A percentile compares a stretch with the other conserved stretches of the same genome.
phyloP scores from a whole-genome alignment of 148 eudicot species.

The Vaccinium macrocarpon region DNA sequence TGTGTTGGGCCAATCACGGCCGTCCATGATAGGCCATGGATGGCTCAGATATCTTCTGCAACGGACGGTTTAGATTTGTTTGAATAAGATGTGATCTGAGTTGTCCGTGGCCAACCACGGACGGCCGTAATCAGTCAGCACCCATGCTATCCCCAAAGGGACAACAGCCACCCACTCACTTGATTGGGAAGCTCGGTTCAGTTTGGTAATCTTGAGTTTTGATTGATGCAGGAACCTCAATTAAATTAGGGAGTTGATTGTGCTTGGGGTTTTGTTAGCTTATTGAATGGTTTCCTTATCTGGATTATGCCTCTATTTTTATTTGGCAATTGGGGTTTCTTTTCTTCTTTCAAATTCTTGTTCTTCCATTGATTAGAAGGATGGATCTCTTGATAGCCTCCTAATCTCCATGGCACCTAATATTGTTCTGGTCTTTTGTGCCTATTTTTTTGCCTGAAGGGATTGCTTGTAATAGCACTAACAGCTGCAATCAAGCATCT shows the following conservation, averaged over 20 bases:
- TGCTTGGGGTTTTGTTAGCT: not conserved
- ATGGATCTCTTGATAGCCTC: not conserved
- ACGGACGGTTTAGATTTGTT: no score
- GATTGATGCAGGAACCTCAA: not conserved
- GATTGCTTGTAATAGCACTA: slow-evolving; percentile 55
- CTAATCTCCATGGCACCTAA: not conserved
- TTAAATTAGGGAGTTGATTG: not conserved
- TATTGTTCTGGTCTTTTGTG: not conserved
- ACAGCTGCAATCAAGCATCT: slow-evolving; percentile 59
- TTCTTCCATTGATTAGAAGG: not conserved
- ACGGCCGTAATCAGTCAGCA: no score
- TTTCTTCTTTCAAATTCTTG: not conserved
- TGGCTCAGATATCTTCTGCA: no score
- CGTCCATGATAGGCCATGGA: no score
- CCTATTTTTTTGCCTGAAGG: slow-evolving; percentile 35
- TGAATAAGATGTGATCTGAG: no score
- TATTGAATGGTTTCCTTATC: not conserved
- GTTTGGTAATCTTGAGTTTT: not conserved
- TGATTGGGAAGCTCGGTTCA: no score
- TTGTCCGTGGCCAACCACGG: no score
- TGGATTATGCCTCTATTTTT: not conserved
- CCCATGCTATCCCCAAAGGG: no score
- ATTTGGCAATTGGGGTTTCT: not conserved
- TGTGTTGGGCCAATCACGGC: no score
- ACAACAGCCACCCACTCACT: no score